Base-by-base conservation (phyloP, 352 stramenopile species). In the Halophytophthora batemanensis region DNA sequence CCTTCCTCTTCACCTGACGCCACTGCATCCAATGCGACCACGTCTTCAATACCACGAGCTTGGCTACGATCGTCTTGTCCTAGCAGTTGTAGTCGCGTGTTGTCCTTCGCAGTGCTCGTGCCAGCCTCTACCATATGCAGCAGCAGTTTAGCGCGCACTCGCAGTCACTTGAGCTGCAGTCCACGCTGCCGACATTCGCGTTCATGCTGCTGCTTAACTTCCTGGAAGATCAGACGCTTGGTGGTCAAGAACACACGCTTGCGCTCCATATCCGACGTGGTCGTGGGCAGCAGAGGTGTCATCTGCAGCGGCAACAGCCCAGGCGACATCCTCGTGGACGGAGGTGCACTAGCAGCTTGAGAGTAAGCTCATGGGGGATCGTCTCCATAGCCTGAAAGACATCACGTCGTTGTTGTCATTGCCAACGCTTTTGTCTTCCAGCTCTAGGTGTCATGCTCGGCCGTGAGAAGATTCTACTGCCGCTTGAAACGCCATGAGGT, bases 201-300 rank as follows among this genome's bases (percentile, higher is more conserved):
- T 37, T 57, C 57, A n/a, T 23, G 34, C 1, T 41, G 34, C 42
- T 42, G 61, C 37, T 51, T 56, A 15, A 58, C 34, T 48, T 62
- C 52, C n/a, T 69, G 56, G 35, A 69, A 69, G 2, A 56, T 56
- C 8, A 69, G 44, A 22, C 59, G 29, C 43, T 69, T 69, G 0
- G 56, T 50, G 7, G n/a, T 29, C 17, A 65, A 46, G 23, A 53
- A 59, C 15, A 38, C 23, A 14, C 56, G 61, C 33, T 69, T 69
- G 13, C 47, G 46, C 23, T 52, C 21, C 33, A 65, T 7, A 50
- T 65, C 56, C 12, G 40, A 3, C n/a, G 49, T 42, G 15, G 7
- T 31, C 21, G 11, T 36, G 13, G 25, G 15, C 7, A 14, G 23
- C 15, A 23, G 8, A 19, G 31, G 10, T 15, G 6, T 22, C n/a